Evolutionary conservation across 2,329 filamentous ascomycete genomes (phyloP).

Genomic region (Cytospora piceicola): DNA sequence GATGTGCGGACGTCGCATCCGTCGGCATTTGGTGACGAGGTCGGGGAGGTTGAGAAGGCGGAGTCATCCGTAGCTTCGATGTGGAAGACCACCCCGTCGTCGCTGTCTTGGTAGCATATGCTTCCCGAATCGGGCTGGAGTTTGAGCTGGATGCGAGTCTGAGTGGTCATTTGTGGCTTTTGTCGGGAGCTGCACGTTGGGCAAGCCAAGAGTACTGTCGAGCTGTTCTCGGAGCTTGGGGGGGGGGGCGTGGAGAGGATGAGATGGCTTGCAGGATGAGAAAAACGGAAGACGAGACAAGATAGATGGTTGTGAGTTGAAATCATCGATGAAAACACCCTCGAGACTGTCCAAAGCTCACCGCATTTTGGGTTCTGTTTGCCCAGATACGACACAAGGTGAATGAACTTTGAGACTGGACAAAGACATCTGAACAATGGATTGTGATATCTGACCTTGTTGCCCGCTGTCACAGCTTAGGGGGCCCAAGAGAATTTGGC

Average conservation of each 20-base stretch:
- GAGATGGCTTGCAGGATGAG: background rate
- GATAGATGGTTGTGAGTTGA: background rate
- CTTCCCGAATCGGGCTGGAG: conserved; percentile 12
- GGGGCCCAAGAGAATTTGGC: too few species aligned
- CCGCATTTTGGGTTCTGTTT: background rate
- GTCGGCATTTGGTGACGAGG: background rate
- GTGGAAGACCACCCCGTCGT: conserved; percentile 15
- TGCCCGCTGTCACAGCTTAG: too few species aligned
- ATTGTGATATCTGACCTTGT: too few species aligned
- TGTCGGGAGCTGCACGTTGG: too few species aligned
- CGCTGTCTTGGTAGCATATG: conserved; percentile 8
- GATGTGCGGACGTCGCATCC: background rate
- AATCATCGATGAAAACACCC: background rate
- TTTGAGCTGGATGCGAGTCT: conserved; percentile 14
- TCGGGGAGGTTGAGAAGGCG: background rate
- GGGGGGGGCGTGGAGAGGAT: too few species aligned
- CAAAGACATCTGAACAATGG: background rate
- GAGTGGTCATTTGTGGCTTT: conserved; percentile 7
- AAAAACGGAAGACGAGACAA: background rate
- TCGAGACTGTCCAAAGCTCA: background rate
- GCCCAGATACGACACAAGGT: background rate
- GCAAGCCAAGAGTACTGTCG: too few species aligned
- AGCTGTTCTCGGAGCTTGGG: too few species aligned
- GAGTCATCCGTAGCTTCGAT: background rate
- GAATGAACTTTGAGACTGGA: background rate